Conservation (phyloP, 345 rosid genomes). For the Populus tremula region DNA sequence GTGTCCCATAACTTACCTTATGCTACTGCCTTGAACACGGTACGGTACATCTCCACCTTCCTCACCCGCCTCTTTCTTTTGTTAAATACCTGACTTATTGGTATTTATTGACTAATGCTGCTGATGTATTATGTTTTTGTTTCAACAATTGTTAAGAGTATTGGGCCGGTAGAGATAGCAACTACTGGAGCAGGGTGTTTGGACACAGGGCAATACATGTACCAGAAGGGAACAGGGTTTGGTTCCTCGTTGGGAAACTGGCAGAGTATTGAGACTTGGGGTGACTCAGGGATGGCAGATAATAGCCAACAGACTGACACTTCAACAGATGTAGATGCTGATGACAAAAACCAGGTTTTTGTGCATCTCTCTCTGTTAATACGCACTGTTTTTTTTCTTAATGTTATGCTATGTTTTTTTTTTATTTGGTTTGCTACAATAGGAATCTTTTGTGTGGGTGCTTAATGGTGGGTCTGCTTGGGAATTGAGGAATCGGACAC, state of each 20-base stretch:
- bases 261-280: constrained; percentile 70
- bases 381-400: neutral
- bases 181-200: constrained; percentile 48
- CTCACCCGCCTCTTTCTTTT: neutral
- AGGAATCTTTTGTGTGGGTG: constrained; percentile 14
- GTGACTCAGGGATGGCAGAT: constrained; percentile 75
- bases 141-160: constrained; percentile 16
- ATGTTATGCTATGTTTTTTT: constrained; percentile 26
- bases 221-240: constrained; percentile 44
- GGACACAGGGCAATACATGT: constrained; percentile 62
- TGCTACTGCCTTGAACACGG: constrained; percentile 58
- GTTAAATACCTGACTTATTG: neutral
- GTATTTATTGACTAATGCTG: neutral
- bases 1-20: constrained; percentile 51
- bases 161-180: constrained; percentile 38
- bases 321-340: constrained; percentile 85
- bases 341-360: constrained; percentile 72
- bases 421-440: constrained; percentile 7
- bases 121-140: neutral
- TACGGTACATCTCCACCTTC: constrained; percentile 32
- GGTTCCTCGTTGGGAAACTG: constrained; percentile 53
- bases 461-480: constrained; percentile 34
- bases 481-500: constrained; percentile 23
- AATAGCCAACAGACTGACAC: constrained; percentile 95
- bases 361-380: neutral